Evolutionary conservation across 1,139 yeast genomes (phyloP).

Genomic region (Pichia sp.): DNA sequence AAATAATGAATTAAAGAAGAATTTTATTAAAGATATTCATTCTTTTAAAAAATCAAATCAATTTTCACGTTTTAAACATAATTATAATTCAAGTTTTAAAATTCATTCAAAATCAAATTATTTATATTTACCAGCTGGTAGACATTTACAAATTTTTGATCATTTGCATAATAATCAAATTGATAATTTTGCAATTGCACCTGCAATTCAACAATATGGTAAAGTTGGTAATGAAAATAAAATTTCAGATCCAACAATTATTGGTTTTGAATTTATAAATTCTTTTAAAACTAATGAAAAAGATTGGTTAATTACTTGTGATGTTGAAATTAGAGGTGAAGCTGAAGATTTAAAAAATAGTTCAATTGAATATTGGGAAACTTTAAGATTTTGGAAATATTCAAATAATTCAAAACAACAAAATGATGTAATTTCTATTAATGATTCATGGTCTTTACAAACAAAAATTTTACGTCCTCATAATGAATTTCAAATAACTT

Average conservation of each 20-base stretch:
- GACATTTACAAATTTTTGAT: constrained; percentile 75
- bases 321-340: constrained; percentile 32
- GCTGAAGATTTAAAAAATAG: constrained; percentile 12
- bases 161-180: constrained; percentile 68
- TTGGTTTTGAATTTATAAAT: constrained; percentile 45
- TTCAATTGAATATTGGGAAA: constrained; percentile 24
- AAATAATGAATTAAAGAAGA: constrained; percentile 12
- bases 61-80: constrained; percentile 40
- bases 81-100: constrained; percentile 55
- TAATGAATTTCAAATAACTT: constrained; percentile 55
- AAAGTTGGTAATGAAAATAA: constrained; percentile 73
- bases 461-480: constrained; percentile 88
- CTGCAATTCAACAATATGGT: constrained; percentile 66
- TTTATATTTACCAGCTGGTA: constrained; percentile 66
- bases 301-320: constrained; percentile 88
- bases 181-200: constrained; percentile 66
- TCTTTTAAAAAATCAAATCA: constrained; percentile 27
- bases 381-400: constrained; percentile 73
- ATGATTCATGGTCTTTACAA: constrained; percentile 61
- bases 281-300: constrained; percentile 49
- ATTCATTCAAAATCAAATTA: constrained; percentile 66
- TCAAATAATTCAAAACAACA: constrained; percentile 18
- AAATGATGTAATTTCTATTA: constrained; percentile 15
- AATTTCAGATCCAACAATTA: constrained; percentile 66
- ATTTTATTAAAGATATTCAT: constrained; percentile 21